Conservation (phyloP, 179 eudicot genomes). For the Carnegiea gigantea region DNA sequence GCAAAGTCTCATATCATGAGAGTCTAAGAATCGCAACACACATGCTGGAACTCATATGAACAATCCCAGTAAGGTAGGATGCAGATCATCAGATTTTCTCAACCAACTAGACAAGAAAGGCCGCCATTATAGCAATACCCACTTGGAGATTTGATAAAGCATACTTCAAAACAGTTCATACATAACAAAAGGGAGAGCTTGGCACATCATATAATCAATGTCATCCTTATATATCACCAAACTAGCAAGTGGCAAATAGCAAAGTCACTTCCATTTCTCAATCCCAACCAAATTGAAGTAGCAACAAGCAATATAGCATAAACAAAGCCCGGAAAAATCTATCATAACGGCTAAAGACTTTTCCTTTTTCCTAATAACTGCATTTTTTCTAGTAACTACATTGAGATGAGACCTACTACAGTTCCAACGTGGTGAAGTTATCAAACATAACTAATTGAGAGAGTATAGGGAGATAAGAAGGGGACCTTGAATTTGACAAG, state of each 20-base stretch:
- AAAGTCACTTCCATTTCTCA: not conserved
- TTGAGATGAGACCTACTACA: not conserved
- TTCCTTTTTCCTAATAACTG: not conserved
- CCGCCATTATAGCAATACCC: not conserved
- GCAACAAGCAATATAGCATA: not conserved
- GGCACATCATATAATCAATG: not conserved
- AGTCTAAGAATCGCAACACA: not conserved
- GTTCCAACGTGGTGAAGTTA: not conserved
- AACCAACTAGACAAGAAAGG: not conserved
- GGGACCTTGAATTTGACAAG: constrained; percentile 61
- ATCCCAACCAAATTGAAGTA: not conserved
- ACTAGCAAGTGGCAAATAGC: not conserved
- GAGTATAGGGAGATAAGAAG: not conserved
- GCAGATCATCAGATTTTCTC: not conserved
- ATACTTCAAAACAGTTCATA: not conserved
- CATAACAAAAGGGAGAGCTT: not conserved
- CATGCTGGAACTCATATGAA: not conserved
- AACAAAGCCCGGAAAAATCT: not conserved
- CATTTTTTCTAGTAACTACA: not conserved
- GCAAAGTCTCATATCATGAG: not conserved
- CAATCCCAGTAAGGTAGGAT: too few species aligned
- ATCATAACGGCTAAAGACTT: not conserved
- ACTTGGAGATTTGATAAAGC: not conserved
- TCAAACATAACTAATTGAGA: not conserved
- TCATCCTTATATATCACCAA: not conserved